Evolutionary conservation across 306 rosid genomes (phyloP).

Genomic region (Begonia loranthoides): DNA sequence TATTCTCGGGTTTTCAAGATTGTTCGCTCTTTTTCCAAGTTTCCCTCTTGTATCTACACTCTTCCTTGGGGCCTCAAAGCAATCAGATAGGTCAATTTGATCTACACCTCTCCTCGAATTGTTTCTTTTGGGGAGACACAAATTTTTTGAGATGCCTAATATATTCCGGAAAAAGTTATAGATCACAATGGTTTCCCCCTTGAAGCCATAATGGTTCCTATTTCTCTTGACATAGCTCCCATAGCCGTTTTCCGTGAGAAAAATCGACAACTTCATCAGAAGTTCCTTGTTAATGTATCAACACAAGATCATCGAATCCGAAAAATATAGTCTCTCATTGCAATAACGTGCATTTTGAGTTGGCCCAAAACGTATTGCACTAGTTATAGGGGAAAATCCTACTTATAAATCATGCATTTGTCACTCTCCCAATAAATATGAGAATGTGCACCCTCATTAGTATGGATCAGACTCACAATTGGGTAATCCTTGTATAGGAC

Average conservation of each 20-base stretch:
- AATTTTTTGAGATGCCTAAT: constrained; percentile 55
- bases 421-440: too few relatives aligned
- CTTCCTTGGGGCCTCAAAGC: constrained; percentile 53
- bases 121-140: constrained; percentile 34
- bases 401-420: too few relatives aligned
- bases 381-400: too few relatives aligned
- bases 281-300: constrained; percentile 47
- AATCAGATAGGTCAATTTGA: constrained; percentile 41
- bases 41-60: constrained; percentile 66
- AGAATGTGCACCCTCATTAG: too few relatives aligned
- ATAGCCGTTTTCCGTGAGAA: constrained; percentile 81
- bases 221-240: constrained; percentile 79
- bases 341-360: too few relatives aligned
- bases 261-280: constrained; percentile 76
- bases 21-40: constrained; percentile 55
- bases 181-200: constrained; percentile 87
- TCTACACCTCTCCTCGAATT: constrained; percentile 54
- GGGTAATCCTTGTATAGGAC: too few relatives aligned
- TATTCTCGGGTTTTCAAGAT: constrained; percentile 37
- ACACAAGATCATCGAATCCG: background rate
- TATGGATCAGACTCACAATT: too few relatives aligned
- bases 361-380: too few relatives aligned
- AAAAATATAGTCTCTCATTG: background rate
- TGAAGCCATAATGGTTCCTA: constrained; percentile 86
- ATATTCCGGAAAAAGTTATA: constrained; percentile 71